A percentile compares a stretch with the other conserved stretches of the same genome.
phyloP scores from a whole-genome alignment of 805 yeast genomes.

The Tetrapisispora pingtungensis region DNA sequence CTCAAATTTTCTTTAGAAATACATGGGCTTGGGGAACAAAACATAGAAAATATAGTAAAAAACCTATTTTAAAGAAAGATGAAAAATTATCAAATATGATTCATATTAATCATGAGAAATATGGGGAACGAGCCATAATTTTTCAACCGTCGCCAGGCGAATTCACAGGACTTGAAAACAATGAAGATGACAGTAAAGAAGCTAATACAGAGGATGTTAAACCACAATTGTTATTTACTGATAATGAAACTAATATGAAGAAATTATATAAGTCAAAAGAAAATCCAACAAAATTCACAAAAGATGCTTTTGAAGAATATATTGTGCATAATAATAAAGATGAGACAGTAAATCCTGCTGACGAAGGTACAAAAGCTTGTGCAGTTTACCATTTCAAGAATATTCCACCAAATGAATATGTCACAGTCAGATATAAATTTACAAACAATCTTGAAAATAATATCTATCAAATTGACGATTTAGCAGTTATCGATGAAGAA shows the following conservation, averaged over 20 bases:
- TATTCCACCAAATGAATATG: constrained; percentile 80
- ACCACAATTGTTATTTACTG: constrained; percentile 73
- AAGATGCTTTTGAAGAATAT: constrained; percentile 87
- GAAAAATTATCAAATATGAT: constrained; percentile 36
- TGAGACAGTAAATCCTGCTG: constrained; percentile 58
- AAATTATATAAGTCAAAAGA: constrained; percentile 51
- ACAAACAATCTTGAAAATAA: constrained; percentile 30
- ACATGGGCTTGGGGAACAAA: constrained; percentile 81
- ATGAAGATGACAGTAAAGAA: constrained; percentile 8
- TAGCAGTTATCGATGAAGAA: constrained; percentile 53
- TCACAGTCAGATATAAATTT: constrained; percentile 70
- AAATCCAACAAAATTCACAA: constrained; percentile 52
- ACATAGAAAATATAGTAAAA: constrained; percentile 34
- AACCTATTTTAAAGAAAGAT: constrained; percentile 39
- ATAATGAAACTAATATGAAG: constrained; percentile 73
- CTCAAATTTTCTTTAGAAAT: constrained; percentile 77
- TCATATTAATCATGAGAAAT: constrained; percentile 53
- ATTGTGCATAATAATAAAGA: constrained; percentile 47
- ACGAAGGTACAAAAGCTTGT: constrained; percentile 70
- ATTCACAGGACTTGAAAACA: constrained; percentile 29
- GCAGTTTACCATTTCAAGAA: constrained; percentile 77
- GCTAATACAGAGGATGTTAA: constrained; percentile 45
- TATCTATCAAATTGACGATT: constrained; percentile 23
- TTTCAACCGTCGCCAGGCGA: constrained; percentile 89
- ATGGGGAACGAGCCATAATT: constrained; percentile 54